Conservation (phyloP, 352 stramenopile genomes). For the Globisporangium parvum region DNA sequence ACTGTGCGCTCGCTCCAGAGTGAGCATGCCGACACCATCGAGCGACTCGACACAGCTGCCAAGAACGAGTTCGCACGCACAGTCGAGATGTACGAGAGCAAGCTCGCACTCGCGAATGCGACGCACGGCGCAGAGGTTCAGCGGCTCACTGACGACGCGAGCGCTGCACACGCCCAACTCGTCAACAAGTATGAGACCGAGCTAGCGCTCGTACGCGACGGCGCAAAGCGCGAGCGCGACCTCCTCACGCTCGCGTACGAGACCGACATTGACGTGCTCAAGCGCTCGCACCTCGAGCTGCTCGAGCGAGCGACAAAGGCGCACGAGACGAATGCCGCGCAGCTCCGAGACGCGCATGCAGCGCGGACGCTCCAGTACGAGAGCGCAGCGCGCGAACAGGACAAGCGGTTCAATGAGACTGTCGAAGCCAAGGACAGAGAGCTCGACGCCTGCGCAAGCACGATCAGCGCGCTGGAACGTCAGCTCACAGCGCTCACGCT, state of each 20-base stretch:
- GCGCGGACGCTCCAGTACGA: constrained; percentile 36
- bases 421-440: constrained; percentile 16
- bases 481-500: constrained; percentile 11
- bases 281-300: constrained; percentile 25
- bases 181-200: constrained; percentile 13
- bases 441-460: constrained; percentile 16
- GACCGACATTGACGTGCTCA: constrained; percentile 37
- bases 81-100: constrained; percentile 18
- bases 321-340: constrained; percentile 22
- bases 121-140: constrained; percentile 14
- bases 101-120: constrained; percentile 9
- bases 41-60: constrained; percentile 13
- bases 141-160: constrained; percentile 15
- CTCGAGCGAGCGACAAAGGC: constrained; percentile 22
- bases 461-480: constrained; percentile 22
- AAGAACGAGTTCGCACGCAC: constrained; percentile 20
- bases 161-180: constrained; percentile 9
- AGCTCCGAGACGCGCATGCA: constrained; percentile 40
- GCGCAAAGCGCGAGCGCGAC: constrained; percentile 17
- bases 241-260: constrained; percentile 33
- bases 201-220: constrained; percentile 5
- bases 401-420: constrained; percentile 21
- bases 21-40: constrained; percentile 18
- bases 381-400: constrained; percentile 38
- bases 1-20: constrained; percentile 16